Percentiles rank a stretch among this genome's conserved stretches.
Conservation (phyloP, 129 eudicot species). For the Helianthus tuberosus region DNA sequence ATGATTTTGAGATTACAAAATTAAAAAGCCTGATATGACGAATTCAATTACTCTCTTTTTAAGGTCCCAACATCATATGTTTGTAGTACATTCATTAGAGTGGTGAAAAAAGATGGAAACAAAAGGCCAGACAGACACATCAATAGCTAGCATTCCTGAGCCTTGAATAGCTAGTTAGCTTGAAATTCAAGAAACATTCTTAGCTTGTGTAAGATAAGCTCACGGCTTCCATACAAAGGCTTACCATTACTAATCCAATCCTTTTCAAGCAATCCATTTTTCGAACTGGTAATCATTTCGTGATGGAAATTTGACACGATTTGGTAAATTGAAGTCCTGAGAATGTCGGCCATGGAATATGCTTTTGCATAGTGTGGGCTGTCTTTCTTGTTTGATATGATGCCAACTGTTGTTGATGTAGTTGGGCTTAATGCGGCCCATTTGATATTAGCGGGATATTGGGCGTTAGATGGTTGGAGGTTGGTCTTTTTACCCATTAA, state of each 20-base stretch:
- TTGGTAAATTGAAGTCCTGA: slow-evolving; percentile 73
- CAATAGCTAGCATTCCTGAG: neutral
- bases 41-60: slow-evolving; percentile 13
- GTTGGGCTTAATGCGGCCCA: slow-evolving; percentile 73
- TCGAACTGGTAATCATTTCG: slow-evolving; percentile 69
- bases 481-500: slow-evolving; percentile 90
- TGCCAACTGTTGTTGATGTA: slow-evolving; percentile 30
- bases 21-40: slow-evolving; percentile 1
- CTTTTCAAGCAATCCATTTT: slow-evolving; percentile 71
- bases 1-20: neutral
- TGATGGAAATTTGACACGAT: slow-evolving; percentile 72
- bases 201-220: slow-evolving; percentile 72
- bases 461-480: slow-evolving; percentile 56
- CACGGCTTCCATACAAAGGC: slow-evolving; percentile 68
- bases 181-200: slow-evolving; percentile 66
- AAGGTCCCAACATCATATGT: slow-evolving; percentile 26
- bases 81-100: slow-evolving; percentile 26
- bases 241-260: slow-evolving; percentile 65
- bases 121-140: neutral
- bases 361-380: slow-evolving; percentile 68
- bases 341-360: slow-evolving; percentile 73
- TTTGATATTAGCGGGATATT: slow-evolving; percentile 66
- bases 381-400: slow-evolving; percentile 50
- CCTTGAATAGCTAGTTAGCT: slow-evolving; percentile 46
- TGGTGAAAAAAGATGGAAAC: neutral